Evolutionary conservation across 1,284 basidiomycete genomes (phyloP), one percentile per base, ranked within the genome.

Genomic region (Tilletia walkeri): DNA sequence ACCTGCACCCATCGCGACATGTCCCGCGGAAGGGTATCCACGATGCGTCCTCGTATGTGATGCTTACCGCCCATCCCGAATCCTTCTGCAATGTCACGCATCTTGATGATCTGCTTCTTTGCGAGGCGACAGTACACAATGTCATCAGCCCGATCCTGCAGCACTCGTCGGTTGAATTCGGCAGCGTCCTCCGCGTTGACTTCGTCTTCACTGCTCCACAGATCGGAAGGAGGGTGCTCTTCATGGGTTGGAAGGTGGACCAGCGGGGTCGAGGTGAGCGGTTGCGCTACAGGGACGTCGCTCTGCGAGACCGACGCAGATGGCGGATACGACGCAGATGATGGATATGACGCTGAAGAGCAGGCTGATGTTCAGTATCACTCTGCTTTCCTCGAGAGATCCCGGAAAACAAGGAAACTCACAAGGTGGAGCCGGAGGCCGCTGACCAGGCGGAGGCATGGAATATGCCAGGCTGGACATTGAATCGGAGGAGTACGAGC

Each of bases 401-500:
- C 7, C 7, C n/a, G 50, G 16, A 18, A 53, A 10, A 7, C 12
- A 36, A 18, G 18, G 18, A 41, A 34, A 63, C 59, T 63, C 59
- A 63, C 59, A 63, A 36, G 59, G 59, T 18, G 50, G 50, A 4
- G 59, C 59, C 3, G 34, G 18, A 34, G 12, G 34, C n/a, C 20
- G 36, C 59, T 63, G 59, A n/a, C 59, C 59, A 36, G 59, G 59
- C n/a, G 59, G 59, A 14, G 59, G 59, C 59, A 63, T 14, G 34
- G 59, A 63, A 20, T 63, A 63, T 38, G 39, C 9, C 14, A 63
- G 18, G 34, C 59, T 63, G 7, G 59, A 36, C 59, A 36, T 63
- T 12, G 36, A 34, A 63, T 38, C 39, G 36, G 34, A 39, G 16
- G 59, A 38, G 36, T 14, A 7, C 14, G 41, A 45, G 41, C 41